A percentile compares a stretch with the other conserved stretches of the same genome.
Evolutionary conservation across 768 basidiomycete genomes (phyloP).

Genomic region (Leccinum variicolor): DNA sequence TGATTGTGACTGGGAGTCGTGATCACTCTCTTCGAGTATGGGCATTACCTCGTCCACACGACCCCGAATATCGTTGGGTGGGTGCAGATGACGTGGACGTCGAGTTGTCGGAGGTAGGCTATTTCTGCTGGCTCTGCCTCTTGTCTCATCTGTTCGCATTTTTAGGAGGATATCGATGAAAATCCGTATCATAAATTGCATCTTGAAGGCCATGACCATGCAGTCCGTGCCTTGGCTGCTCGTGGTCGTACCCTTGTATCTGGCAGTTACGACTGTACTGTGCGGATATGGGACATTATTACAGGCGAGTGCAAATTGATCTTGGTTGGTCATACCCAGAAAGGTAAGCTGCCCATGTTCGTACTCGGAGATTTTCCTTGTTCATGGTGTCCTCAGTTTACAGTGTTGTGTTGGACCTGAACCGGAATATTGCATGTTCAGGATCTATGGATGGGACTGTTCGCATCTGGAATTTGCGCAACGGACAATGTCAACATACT

Average conservation of each 20-base stretch:
- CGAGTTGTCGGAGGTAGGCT: slow-evolving; percentile 49
- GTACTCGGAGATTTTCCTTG: background rate
- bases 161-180: slow-evolving; percentile 59
- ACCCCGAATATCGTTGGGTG: slow-evolving; percentile 70
- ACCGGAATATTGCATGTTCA: slow-evolving; percentile 87
- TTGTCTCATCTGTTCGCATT: slow-evolving; percentile 8
- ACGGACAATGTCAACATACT: slow-evolving; percentile 74
- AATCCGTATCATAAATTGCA: slow-evolving; percentile 90
- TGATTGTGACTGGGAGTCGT: slow-evolving; percentile 72
- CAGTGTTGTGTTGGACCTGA: slow-evolving; percentile 87
- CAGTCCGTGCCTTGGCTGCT: slow-evolving; percentile 89
- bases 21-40: slow-evolving; percentile 67
- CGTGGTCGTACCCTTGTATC: slow-evolving; percentile 88
- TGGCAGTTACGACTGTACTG: slow-evolving; percentile 93
- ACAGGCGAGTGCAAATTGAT: slow-evolving; percentile 79
- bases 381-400: slow-evolving; percentile 59
- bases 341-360: slow-evolving; percentile 51
- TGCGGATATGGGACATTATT: slow-evolving; percentile 93
- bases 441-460: slow-evolving; percentile 99
- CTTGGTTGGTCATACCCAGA: slow-evolving; percentile 85
- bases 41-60: slow-evolving; percentile 64
- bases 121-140: background rate
- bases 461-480: slow-evolving; percentile 87
- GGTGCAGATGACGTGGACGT: slow-evolving; percentile 58
- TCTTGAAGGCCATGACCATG: slow-evolving; percentile 87